Conservation (phyloP, 176 grass and related monocot species). For the Avena atlantica region DNA sequence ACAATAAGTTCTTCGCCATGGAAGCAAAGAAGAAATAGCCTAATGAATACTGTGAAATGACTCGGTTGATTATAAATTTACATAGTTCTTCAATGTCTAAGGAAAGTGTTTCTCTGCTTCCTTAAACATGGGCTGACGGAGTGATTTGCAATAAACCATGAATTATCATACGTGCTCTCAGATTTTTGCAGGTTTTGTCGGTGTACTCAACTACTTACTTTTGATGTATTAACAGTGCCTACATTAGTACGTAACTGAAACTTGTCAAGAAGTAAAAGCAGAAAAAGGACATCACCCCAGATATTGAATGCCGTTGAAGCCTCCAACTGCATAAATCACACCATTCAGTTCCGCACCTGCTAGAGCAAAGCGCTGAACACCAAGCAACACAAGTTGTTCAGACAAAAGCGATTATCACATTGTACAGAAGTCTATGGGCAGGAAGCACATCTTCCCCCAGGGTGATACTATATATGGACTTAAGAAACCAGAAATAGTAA, state of each 20-base stretch:
- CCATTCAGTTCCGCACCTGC: slow-evolving; percentile 67
- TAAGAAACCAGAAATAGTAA: neutral
- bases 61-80: slow-evolving; percentile 20
- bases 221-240: neutral
- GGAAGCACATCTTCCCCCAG: neutral
- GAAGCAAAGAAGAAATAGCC: slow-evolving; percentile 15
- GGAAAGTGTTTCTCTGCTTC: neutral
- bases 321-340: slow-evolving; percentile 78
- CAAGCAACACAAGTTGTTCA: slow-evolving; percentile 25
- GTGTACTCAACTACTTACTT: neutral
- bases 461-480: neutral
- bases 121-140: neutral
- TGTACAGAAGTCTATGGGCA: neutral
- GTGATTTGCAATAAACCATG: slow-evolving; percentile 19
- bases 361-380: slow-evolving; percentile 76
- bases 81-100: neutral
- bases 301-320: slow-evolving; percentile 70
- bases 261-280: slow-evolving; percentile 33
- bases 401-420: slow-evolving; percentile 23
- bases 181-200: neutral
- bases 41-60: neutral
- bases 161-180: neutral
- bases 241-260: slow-evolving; percentile 28
- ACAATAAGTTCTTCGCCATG: neutral
- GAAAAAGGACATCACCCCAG: slow-evolving; percentile 53